These are phyloP conservation scores for Filobasidium uniguttulatum DNA, from an alignment of 1,284 basidiomycete genomes.

Conservation along the genomic window DNA sequence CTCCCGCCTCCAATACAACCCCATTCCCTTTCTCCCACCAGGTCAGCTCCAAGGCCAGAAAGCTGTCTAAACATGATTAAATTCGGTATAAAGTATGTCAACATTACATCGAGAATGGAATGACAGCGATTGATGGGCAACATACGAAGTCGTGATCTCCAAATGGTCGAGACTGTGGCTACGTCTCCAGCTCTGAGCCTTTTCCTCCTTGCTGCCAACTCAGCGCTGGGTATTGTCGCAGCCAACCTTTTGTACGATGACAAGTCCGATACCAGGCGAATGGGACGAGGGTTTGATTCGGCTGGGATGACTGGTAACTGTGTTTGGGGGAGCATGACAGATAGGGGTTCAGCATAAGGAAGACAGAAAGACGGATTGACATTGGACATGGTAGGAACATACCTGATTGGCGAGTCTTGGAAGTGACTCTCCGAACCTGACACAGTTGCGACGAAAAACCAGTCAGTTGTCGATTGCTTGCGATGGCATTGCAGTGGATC, in stretches of 20 bases:
- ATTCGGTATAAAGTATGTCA: slow-evolving; percentile 14
- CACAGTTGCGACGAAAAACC: neutral
- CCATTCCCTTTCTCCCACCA: slow-evolving; percentile 57
- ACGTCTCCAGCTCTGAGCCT: slow-evolving; percentile 57
- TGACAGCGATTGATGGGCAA: neutral
- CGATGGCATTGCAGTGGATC: neutral
- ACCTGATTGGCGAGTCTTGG: slow-evolving; percentile 56
- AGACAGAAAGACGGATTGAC: neutral
- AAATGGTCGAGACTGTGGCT: slow-evolving; percentile 51
- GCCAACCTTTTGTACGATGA: slow-evolving; percentile 58
- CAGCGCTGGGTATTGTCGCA: slow-evolving; percentile 55
- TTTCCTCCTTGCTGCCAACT: slow-evolving; percentile 52
- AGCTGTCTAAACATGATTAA: slow-evolving; percentile 34
- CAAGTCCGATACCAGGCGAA: slow-evolving; percentile 57
- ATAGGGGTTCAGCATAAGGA: neutral
- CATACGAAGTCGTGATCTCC: slow-evolving; percentile 55
- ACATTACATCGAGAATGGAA: slow-evolving; percentile 4
- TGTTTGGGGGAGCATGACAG: neutral
- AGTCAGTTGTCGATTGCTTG: neutral
- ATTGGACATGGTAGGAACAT: slow-evolving; percentile 7
- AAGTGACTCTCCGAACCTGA: slow-evolving; percentile 57
- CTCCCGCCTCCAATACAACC: slow-evolving; percentile 14
- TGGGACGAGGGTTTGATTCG: slow-evolving; percentile 51
- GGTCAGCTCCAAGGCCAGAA: slow-evolving; percentile 60
- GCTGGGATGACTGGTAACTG: slow-evolving; percentile 44